Conservation (phyloP, 202 grass and related monocot genomes). For the Elaeis oleifera region DNA sequence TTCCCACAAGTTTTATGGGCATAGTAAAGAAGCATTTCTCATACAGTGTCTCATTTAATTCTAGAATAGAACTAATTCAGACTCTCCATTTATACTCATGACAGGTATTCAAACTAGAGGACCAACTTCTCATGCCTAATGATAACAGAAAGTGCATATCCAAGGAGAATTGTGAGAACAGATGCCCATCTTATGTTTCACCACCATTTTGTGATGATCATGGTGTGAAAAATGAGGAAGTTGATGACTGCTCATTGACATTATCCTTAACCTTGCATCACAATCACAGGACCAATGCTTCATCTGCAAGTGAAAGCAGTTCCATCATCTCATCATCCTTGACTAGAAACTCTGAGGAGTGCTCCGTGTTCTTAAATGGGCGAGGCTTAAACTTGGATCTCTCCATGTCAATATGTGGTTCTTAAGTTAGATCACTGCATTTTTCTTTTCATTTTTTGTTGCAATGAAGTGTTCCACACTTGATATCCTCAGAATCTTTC, state of each 20-base stretch:
- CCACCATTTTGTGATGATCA: neutral
- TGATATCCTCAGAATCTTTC: too few species aligned
- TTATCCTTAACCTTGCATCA: constrained; percentile 46
- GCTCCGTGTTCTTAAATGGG: constrained; percentile 31
- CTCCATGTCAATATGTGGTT: constrained; percentile 63
- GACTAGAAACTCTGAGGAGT: constrained; percentile 38
- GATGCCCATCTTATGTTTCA: constrained; percentile 1
- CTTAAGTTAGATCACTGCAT: constrained; percentile 21
- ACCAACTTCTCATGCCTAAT: constrained; percentile 6
- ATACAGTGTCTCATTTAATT: too few species aligned
- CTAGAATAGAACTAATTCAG: too few species aligned
- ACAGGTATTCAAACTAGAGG: constrained; percentile 27
- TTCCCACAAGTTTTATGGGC: too few species aligned
- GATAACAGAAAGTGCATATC: constrained; percentile 1
- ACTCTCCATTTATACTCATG: too few species aligned
- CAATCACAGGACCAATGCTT: constrained; percentile 8
- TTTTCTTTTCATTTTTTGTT: too few species aligned
- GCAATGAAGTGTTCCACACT: too few species aligned
- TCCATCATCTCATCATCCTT: constrained; percentile 44
- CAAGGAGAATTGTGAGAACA: constrained; percentile 18
- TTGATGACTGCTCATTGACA: constrained; percentile 44
- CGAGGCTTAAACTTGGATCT: constrained; percentile 62
- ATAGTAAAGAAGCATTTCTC: too few species aligned
- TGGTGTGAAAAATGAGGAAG: neutral
- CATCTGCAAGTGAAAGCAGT: constrained; percentile 50